Conservation (phyloP, 192 early-diverging fungal species). For the Lobosporangium transversale region DNA sequence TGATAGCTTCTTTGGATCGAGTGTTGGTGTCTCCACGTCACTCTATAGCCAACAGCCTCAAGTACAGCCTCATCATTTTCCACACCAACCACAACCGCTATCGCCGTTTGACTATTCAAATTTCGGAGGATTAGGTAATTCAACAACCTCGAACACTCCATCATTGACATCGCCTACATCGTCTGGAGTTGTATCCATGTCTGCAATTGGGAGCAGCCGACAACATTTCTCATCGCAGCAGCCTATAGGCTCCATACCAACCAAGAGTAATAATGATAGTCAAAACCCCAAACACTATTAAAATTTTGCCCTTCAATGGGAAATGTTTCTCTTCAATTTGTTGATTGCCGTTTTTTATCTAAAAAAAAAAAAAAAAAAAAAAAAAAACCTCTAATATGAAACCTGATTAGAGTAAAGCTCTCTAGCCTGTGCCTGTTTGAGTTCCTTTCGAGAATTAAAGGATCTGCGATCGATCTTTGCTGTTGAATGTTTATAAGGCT, state of each 20-base stretch:
- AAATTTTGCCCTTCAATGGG: too few species aligned
- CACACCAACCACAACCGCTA: conserved; percentile 11
- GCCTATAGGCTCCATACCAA: not conserved
- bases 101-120: conserved; percentile 29
- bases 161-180: conserved; percentile 4
- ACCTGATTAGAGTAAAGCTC: not conserved
- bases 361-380: too few species aligned
- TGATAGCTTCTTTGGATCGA: conserved; percentile 43
- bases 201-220: conserved; percentile 28
- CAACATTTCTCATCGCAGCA: not conserved
- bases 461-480: conserved; percentile 27
- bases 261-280: not conserved
- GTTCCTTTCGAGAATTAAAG: conserved; percentile 25
- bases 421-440: conserved; percentile 15
- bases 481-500: conserved; percentile 18
- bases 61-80: not conserved
- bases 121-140: conserved; percentile 26
- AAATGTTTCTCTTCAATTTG: not conserved
- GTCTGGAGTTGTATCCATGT: conserved; percentile 15
- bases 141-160: not conserved
- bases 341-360: not conserved
- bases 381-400: not conserved
- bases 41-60: conserved; percentile 14
- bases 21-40: conserved; percentile 6
- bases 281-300: conserved; percentile 9